Base-by-base conservation (phyloP, 1,139 yeast genomes). In the Candida sanyaensis region DNA sequence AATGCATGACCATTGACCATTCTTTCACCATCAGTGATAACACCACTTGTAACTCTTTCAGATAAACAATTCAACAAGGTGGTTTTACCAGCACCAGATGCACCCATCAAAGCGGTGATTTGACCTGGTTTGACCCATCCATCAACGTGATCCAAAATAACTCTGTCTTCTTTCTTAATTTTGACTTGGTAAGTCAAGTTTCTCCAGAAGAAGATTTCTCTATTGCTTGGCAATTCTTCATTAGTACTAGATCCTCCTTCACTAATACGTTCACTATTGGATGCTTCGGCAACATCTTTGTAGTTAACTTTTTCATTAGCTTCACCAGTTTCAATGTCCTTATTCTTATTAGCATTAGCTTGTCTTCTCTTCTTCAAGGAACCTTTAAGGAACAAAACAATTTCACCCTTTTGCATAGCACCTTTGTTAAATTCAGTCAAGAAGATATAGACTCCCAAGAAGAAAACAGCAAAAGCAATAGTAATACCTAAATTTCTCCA, bases 401-500 rank as follows among this genome's bases (percentile, higher is more conserved):
- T 80, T 70, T 90, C 96, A 71, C 96, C 96, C 72, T 84, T 87
- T 65, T 89, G 91, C 72, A 84, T 82, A 27, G 90, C 83, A 65
- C 92, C 90, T 60, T 85, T 86, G 60, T 86, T 86, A 52, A 70
- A 69, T 68, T 86, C 93, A 51, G 84, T 80, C 52, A 84, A 75
- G 6, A 72, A 42, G 58, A 89, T 66, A 61, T 86, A 86, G 26
- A 81, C 69, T 41, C 58, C 58, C 48, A 85, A 68, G 65, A 86
- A 85, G 64, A 84, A 77, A 23, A 83, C 43, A 29, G 71, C 67
- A 60, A 78, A 87, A 0, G 75, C 89, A 53, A 84, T 49, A 37
- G 78, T 68, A 55, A 90, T 85, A 63, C 96, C 96, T 54, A 83
- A 80, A 61, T 90, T 86, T 71, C 97, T 83, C 97, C 97, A 91